Conservation (phyloP, 495 filamentous ascomycete species). For the Cercophora sp. region DNA sequence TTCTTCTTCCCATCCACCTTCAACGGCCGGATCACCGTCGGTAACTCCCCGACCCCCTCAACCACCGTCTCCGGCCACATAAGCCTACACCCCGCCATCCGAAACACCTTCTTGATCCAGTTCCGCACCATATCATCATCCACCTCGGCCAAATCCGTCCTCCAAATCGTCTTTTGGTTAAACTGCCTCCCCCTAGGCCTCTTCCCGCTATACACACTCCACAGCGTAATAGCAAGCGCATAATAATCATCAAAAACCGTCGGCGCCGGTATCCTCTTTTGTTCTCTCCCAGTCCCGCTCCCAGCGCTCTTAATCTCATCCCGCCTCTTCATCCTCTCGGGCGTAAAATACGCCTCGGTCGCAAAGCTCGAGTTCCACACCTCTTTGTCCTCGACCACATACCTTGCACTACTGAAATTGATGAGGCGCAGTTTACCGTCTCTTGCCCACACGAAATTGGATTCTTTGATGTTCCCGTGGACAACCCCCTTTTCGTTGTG, state of each 20-base stretch:
- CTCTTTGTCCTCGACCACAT: conserved; percentile 4
- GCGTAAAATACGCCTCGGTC: conserved; percentile 12
- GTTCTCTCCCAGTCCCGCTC: not conserved
- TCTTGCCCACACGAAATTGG: conserved; percentile 87
- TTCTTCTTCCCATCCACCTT: too few relatives aligned
- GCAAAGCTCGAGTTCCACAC: conserved; percentile 8
- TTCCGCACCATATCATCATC: conserved; percentile 14
- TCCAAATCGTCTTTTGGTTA: conserved; percentile 11
- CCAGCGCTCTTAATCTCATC: not conserved
- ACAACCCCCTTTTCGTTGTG: conserved; percentile 68
- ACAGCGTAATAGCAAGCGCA: conserved; percentile 17
- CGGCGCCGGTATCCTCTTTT: conserved; percentile 2
- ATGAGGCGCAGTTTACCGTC: conserved; percentile 25
- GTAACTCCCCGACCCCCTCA: too few relatives aligned
- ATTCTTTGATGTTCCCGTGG: conserved; percentile 90
- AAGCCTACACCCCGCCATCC: conserved; percentile 18
- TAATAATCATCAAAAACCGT: conserved; percentile 21
- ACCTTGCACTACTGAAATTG: conserved; percentile 12
- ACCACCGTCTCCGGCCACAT: not conserved
- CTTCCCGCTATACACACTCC: conserved; percentile 15
- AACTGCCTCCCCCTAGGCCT: conserved; percentile 13
- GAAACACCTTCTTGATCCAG: conserved; percentile 20
- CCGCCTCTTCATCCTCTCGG: conserved; percentile 8
- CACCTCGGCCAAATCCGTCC: conserved; percentile 14
- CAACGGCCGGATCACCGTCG: too few relatives aligned